phyloP scores from a whole-genome alignment of 2,329 filamentous ascomycete species.

The Falciphora oryzae region DNA sequence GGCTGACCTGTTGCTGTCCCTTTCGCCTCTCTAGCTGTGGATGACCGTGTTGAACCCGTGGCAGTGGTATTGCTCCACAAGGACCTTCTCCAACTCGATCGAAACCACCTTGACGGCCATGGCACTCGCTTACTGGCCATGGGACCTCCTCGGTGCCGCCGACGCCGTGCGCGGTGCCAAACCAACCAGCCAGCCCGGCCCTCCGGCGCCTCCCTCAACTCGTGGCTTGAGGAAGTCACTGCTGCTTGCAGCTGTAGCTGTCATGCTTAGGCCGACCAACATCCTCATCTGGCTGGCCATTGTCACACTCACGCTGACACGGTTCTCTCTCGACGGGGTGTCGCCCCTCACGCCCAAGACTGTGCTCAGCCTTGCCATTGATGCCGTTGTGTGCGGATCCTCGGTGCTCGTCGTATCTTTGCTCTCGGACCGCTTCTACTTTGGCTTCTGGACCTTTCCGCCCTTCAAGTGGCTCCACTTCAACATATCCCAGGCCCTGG shows the following conservation, averaged over 20 bases:
- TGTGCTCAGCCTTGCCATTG: constrained; percentile 50
- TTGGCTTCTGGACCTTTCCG: constrained; percentile 81
- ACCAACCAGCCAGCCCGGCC: constrained; percentile 12
- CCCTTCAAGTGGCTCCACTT: constrained; percentile 83
- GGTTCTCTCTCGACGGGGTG: constrained; percentile 31
- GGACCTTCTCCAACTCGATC: constrained; percentile 89
- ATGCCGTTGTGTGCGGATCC: constrained; percentile 59
- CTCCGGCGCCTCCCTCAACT: constrained; percentile 8
- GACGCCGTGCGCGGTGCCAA: background rate
- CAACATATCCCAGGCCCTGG: constrained; percentile 81
- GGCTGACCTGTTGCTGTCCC: constrained; percentile 7
- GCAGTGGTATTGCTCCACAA: constrained; percentile 93
- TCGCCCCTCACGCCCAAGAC: constrained; percentile 38
- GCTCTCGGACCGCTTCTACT: constrained; percentile 70
- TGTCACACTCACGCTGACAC: constrained; percentile 37
- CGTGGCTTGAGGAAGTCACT: constrained; percentile 57
- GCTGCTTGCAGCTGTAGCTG: constrained; percentile 71
- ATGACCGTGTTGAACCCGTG: constrained; percentile 75
- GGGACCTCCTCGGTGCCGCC: constrained; percentile 55
- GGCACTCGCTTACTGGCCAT: constrained; percentile 82
- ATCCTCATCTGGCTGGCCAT: constrained; percentile 75
- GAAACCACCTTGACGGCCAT: constrained; percentile 82
- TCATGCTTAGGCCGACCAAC: constrained; percentile 86
- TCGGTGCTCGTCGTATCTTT: constrained; percentile 58
- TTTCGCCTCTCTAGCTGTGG: constrained; percentile 46